Percentiles rank a stretch among this genome's conserved stretches.
Conservation (phyloP, 2,329 filamentous ascomycete genomes). For the Aspergillus sp. region DNA sequence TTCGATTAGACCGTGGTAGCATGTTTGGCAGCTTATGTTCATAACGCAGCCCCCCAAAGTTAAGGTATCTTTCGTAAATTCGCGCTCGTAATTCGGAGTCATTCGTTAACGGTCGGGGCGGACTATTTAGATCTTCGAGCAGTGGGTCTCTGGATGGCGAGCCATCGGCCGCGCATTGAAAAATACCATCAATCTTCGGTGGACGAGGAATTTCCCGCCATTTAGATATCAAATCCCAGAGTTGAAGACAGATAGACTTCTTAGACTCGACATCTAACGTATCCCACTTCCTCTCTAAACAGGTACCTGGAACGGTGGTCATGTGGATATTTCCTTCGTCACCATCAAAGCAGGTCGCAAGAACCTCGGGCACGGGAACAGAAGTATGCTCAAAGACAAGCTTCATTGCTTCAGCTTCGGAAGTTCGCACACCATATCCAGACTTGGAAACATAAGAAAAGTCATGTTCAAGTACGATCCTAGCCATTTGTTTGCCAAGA, state of each 20-base stretch:
- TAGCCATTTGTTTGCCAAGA: conserved; percentile 9
- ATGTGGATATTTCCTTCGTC: conserved; percentile 8
- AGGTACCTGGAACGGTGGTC: conserved; percentile 8
- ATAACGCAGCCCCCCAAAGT: conserved; percentile 14
- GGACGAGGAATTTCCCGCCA: conserved; percentile 10
- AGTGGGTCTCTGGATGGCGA: conserved; percentile 13
- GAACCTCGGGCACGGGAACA: conserved; percentile 13
- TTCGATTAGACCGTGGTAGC: conserved; percentile 15
- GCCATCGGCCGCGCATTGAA: conserved; percentile 18
- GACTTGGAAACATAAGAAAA: conserved; percentile 12
- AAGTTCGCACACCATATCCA: conserved; percentile 8
- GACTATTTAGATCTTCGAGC: conserved; percentile 17
- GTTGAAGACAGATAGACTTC: conserved; percentile 13
- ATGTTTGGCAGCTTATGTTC: conserved; percentile 14
- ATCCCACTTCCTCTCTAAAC: conserved; percentile 12
- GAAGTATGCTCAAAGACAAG: conserved; percentile 13
- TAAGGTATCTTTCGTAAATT: conserved; percentile 18
- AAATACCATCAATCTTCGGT: conserved; percentile 9
- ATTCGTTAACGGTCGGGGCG: conserved; percentile 11
- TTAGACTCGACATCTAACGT: conserved; percentile 11
- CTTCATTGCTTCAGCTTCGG: conserved; percentile 15
- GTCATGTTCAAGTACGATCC: conserved; percentile 13
- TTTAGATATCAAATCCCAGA: conserved; percentile 14
- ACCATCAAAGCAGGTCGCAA: conserved; percentile 3
- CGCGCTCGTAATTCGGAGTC: conserved; percentile 15